These are phyloP conservation scores for Lepidopterella palustris DNA, from an alignment of 495 filamentous ascomycete genomes.

Conservation along the genomic window DNA sequence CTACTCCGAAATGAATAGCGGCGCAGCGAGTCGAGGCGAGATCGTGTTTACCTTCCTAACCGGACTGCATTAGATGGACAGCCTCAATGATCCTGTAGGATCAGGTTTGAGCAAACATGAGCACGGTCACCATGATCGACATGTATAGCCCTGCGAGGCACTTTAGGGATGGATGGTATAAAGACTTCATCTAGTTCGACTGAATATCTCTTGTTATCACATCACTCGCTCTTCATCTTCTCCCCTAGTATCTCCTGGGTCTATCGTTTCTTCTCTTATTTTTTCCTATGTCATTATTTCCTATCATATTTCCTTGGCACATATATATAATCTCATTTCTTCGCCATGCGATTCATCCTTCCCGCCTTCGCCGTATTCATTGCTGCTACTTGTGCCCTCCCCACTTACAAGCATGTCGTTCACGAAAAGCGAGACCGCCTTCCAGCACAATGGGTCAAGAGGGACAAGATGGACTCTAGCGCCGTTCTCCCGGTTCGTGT, in stretches of 20 bases:
- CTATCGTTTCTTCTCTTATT: background rate
- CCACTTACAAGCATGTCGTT: slow-evolving; percentile 22
- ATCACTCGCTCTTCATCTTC: background rate
- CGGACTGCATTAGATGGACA: no score
- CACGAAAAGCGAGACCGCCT: slow-evolving; percentile 29
- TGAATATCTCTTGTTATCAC: background rate
- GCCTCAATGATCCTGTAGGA: no score
- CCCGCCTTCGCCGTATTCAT: slow-evolving; percentile 6
- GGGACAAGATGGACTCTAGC: slow-evolving; percentile 11
- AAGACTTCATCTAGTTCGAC: background rate
- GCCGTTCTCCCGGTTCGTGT: slow-evolving; percentile 23
- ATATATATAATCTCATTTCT: no score
- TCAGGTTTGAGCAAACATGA: no score
- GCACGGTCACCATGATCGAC: no score
- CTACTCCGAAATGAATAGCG: no score
- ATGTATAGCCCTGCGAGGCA: background rate
- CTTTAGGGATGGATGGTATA: background rate
- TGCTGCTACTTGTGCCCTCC: slow-evolving; percentile 10
- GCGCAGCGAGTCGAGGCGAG: no score
- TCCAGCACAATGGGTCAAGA: slow-evolving; percentile 23
- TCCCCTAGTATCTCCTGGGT: background rate
- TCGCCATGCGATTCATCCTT: slow-evolving; percentile 18
- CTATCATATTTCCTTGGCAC: no score
- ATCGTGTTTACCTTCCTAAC: no score
- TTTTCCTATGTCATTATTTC: background rate